Evolutionary conservation across 768 basidiomycete genomes (phyloP).

Genomic region (Clitopilus hobsonii): DNA sequence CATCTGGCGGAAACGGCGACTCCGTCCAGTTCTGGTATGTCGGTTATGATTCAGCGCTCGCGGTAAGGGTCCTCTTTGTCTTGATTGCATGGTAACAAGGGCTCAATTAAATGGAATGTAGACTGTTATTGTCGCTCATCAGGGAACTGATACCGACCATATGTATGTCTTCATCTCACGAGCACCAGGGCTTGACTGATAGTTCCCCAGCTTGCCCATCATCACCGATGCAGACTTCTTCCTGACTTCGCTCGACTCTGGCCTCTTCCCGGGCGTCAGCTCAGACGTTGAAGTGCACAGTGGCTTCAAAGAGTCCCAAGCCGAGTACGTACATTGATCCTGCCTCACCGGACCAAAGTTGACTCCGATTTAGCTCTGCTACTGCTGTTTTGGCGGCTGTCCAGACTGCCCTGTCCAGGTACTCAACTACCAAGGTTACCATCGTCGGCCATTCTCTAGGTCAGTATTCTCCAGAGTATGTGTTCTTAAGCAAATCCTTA

Average conservation of each 20-base stretch:
- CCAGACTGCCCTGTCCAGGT: slow-evolving; percentile 28
- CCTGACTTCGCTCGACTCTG: slow-evolving; percentile 24
- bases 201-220: slow-evolving; percentile 13
- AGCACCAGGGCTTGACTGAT: neutral
- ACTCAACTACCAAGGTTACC: slow-evolving; percentile 32
- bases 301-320: slow-evolving; percentile 44
- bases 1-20: slow-evolving; percentile 42
- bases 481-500: neutral
- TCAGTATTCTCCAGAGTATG: slow-evolving; percentile 2
- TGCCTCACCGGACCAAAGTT: neutral
- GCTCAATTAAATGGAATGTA: neutral
- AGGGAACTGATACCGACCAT: slow-evolving; percentile 16
- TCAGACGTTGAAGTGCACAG: slow-evolving; percentile 36
- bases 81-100: neutral
- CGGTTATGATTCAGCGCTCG: slow-evolving; percentile 14
- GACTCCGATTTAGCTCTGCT: slow-evolving; percentile 28
- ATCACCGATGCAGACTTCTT: slow-evolving; percentile 40
- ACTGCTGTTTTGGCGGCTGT: slow-evolving; percentile 39
- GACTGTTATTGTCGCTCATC: slow-evolving; percentile 10
- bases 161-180: slow-evolving; percentile 17
- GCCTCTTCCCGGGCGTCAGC: slow-evolving; percentile 46
- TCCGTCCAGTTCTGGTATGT: slow-evolving; percentile 36
- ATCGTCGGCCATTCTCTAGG: slow-evolving; percentile 39
- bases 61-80: slow-evolving; percentile 9
- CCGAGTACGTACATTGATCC: slow-evolving; percentile 25